These are phyloP conservation scores for Orobanche coerulescens DNA, from an alignment of 257 asterid species.

Conservation along the genomic window DNA sequence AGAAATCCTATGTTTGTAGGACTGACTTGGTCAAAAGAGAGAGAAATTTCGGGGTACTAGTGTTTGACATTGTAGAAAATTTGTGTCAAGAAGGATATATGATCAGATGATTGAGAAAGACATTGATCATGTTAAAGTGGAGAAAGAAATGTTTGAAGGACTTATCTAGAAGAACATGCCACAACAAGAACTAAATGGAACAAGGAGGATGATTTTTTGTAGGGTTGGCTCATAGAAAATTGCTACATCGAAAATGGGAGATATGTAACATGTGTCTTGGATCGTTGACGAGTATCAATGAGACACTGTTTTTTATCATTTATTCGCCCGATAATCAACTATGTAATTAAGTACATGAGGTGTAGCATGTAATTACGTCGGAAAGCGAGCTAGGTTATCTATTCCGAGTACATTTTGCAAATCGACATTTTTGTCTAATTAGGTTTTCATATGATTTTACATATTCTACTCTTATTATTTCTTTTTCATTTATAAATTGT, in stretches of 20 bases:
- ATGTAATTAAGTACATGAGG: no score
- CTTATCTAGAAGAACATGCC: no score
- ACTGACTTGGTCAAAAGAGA: slow-evolving; percentile 11
- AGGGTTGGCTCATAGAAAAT: no score
- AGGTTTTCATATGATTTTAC: not conserved
- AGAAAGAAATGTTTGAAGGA: not conserved
- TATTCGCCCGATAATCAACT: not conserved
- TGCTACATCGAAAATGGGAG: no score
- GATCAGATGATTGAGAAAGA: slow-evolving; percentile 14
- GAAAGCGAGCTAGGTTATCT: not conserved
- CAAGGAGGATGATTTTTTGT: not conserved
- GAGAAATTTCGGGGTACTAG: slow-evolving; percentile 5
- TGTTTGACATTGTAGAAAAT: slow-evolving; percentile 18
- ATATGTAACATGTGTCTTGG: not conserved
- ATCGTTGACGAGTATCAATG: not conserved
- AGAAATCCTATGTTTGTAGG: slow-evolving; percentile 18
- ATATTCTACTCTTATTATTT: not conserved
- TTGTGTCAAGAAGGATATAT: slow-evolving; percentile 21
- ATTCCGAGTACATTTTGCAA: slow-evolving; percentile 28
- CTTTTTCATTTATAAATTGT: not conserved
- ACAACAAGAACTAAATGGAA: not conserved
- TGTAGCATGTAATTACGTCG: not conserved
- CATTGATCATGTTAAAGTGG: not conserved
- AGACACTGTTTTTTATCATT: not conserved
- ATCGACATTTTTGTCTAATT: slow-evolving; percentile 22